Evolutionary conservation across 2,329 filamentous ascomycete genomes (phyloP).

Genomic region (Ascochyta koolunga): DNA sequence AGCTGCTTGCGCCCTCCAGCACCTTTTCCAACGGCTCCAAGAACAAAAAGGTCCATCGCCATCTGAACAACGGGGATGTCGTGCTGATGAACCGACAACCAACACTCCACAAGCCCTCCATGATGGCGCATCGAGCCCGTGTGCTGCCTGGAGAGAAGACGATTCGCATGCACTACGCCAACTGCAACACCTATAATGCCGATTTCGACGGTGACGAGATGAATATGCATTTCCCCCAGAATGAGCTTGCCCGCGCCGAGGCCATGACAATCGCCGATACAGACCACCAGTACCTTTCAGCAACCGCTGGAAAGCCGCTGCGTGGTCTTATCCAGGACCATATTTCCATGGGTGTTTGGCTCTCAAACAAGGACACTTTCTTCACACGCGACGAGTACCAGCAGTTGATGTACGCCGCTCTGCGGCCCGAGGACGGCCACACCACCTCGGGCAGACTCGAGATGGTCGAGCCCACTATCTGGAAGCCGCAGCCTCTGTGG

Average conservation of each 20-base stretch:
- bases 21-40: slow-evolving; percentile 74
- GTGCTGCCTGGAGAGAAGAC: slow-evolving; percentile 95
- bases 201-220: slow-evolving; percentile 99
- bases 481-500: slow-evolving; percentile 84
- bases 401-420: slow-evolving; percentile 86
- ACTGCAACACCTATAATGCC: slow-evolving; percentile 99
- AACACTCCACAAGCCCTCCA: slow-evolving; percentile 96
- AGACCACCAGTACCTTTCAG: slow-evolving; percentile 95
- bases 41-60: slow-evolving; percentile 96
- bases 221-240: slow-evolving; percentile 99
- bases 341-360: slow-evolving; percentile 88
- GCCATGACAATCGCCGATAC: slow-evolving; percentile 93
- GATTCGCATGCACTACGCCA: slow-evolving; percentile 99
- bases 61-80: slow-evolving; percentile 94
- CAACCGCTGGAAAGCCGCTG: slow-evolving; percentile 89
- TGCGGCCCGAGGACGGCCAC: slow-evolving; percentile 89
- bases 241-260: slow-evolving; percentile 91
- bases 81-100: slow-evolving; percentile 99
- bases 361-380: slow-evolving; percentile 90
- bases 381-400: slow-evolving; percentile 89
- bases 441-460: slow-evolving; percentile 82
- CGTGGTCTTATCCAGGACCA: slow-evolving; percentile 98
- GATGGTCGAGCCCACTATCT: slow-evolving; percentile 78
- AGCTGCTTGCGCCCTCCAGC: slow-evolving; percentile 84
- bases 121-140: slow-evolving; percentile 95